phyloP scores from a whole-genome alignment of 306 rosid genomes.

The Cucurbita maxima region DNA sequence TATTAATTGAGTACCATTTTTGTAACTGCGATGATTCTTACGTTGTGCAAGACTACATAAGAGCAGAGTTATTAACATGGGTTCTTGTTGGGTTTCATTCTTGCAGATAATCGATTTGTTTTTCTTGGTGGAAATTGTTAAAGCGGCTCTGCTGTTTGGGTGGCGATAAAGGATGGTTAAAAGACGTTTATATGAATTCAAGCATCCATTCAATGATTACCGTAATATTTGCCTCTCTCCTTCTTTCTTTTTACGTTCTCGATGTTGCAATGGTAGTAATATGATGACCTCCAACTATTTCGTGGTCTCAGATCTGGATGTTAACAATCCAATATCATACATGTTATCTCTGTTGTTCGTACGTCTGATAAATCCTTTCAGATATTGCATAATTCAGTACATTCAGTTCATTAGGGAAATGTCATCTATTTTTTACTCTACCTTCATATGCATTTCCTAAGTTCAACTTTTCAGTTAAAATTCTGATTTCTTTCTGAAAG shows the following conservation, averaged over 20 bases:
- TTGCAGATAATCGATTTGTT: conserved; percentile 14
- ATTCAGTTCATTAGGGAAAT: neutral
- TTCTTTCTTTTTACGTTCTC: neutral
- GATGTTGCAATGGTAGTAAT: neutral
- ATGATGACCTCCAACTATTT: neutral
- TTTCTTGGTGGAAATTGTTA: conserved; percentile 1
- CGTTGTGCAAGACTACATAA: neutral
- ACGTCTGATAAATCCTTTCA: neutral
- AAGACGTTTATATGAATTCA: conserved; percentile 31
- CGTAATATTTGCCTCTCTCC: conserved; percentile 29
- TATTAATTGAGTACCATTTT: neutral
- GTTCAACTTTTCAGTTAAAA: neutral
- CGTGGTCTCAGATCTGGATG: neutral
- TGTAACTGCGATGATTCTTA: neutral
- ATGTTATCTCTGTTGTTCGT: neutral
- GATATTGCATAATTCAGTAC: neutral
- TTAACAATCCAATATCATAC: neutral
- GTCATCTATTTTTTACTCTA: neutral
- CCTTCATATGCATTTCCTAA: neutral
- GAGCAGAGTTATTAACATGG: neutral
- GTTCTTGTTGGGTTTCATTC: neutral
- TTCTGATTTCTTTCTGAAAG: conserved; percentile 22
- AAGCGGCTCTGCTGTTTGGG: conserved; percentile 8
- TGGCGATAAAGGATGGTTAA: conserved; percentile 19
- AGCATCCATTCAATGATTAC: conserved; percentile 35